These are phyloP conservation scores for Cercospora berteroae DNA, from an alignment of 2,329 filamentous ascomycete species.

Conservation along the genomic window DNA sequence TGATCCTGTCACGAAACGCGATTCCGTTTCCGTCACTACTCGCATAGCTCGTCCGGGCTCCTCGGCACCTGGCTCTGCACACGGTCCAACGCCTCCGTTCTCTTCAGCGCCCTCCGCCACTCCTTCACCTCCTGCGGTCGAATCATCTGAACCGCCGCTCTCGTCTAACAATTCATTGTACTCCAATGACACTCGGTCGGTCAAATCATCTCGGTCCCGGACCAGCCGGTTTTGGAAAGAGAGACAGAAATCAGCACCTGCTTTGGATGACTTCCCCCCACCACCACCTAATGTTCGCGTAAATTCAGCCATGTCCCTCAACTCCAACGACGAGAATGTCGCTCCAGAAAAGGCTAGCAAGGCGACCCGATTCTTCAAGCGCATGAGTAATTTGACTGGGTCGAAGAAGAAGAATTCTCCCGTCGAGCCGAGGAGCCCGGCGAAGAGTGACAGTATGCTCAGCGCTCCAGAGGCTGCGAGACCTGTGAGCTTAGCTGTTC, in stretches of 20 bases:
- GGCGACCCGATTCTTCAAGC: conserved; percentile 63
- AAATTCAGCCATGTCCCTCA: conserved; percentile 24
- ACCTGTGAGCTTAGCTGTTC: conserved; percentile 21
- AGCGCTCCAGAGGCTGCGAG: conserved; percentile 1
- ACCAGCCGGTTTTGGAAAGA: conserved; percentile 18
- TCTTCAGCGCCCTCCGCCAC: conserved; percentile 40
- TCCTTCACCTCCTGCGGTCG: conserved; percentile 11
- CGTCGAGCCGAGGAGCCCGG: conserved; percentile 14
- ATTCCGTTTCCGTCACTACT: conserved; percentile 85
- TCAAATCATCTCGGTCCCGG: conserved; percentile 18
- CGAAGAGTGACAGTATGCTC: conserved; percentile 13
- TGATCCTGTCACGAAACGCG: conserved; percentile 49
- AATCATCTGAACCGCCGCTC: conserved; percentile 13
- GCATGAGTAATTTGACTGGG: conserved; percentile 50
- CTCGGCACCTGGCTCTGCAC: conserved; percentile 24
- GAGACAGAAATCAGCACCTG: conserved; percentile 12
- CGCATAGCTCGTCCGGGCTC: conserved; percentile 67
- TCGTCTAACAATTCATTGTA: conserved; percentile 23
- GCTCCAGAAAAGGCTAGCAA: conserved; percentile 44
- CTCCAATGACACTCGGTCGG: conserved; percentile 25
- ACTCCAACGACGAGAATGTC: conserved; percentile 49
- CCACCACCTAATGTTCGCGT: conserved; percentile 26
- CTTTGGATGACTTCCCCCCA: conserved; percentile 22
- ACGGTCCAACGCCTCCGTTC: conserved; percentile 47
- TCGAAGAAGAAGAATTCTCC: conserved; percentile 49